phyloP scores from a whole-genome alignment of 192 early-diverging fungal genomes.

The Allomyces arbusculus region DNA sequence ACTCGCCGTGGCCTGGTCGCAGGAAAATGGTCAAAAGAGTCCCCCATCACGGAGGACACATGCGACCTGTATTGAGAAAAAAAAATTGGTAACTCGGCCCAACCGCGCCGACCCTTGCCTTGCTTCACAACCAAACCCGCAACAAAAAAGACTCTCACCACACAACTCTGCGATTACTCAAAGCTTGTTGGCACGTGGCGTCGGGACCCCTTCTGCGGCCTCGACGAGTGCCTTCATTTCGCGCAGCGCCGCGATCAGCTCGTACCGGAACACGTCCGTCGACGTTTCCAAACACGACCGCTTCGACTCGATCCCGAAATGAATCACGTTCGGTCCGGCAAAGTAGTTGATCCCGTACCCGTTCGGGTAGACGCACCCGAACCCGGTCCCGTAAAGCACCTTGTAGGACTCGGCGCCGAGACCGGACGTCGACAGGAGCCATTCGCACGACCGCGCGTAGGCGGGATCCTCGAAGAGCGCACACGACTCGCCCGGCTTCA shows the following conservation, averaged over 20 bases:
- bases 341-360: slow-evolving; percentile 83
- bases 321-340: slow-evolving; percentile 35
- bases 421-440: slow-evolving; percentile 57
- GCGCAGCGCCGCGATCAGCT: neutral
- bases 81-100: too few relatives aligned
- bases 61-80: too few relatives aligned
- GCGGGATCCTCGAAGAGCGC: slow-evolving; percentile 72
- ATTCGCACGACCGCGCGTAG: slow-evolving; percentile 55
- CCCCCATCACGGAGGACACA: too few relatives aligned
- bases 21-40: too few relatives aligned
- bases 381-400: slow-evolving; percentile 44
- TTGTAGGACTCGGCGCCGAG: slow-evolving; percentile 40
- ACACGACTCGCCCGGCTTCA: slow-evolving; percentile 28
- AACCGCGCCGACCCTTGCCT: too few relatives aligned
- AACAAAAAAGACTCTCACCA: too few relatives aligned
- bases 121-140: too few relatives aligned
- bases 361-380: slow-evolving; percentile 57
- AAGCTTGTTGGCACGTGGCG: neutral
- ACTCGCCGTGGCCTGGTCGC: too few relatives aligned
- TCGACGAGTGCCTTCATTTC: neutral
- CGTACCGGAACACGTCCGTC: neutral
- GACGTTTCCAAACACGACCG: neutral
- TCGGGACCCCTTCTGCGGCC: neutral
- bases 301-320: slow-evolving; percentile 37
- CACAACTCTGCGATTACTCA: too few relatives aligned